phyloP scores from a whole-genome alignment of 768 basidiomycete species.

The Psilocybe subaeruginosa region DNA sequence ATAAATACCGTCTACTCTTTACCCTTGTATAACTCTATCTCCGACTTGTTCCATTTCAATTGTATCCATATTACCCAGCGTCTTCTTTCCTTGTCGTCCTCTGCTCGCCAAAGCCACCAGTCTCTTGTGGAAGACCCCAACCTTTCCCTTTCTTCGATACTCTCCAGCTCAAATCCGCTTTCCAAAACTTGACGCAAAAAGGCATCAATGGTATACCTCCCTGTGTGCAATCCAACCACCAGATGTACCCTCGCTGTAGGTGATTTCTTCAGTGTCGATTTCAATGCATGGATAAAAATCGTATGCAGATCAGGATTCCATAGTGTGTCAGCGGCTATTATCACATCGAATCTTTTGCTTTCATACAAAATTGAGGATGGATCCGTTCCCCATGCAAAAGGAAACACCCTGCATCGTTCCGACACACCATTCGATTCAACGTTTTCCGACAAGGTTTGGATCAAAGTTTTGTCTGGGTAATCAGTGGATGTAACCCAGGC shows the following conservation, averaged over 20 bases:
- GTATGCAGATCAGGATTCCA: constrained; percentile 72
- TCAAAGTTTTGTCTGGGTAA: constrained; percentile 70
- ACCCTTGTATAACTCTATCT: constrained; percentile 16
- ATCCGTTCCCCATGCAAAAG: constrained; percentile 71
- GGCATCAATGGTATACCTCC: constrained; percentile 68
- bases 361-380: constrained; percentile 29
- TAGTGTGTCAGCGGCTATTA: constrained; percentile 76
- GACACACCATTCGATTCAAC: constrained; percentile 52
- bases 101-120: constrained; percentile 56
- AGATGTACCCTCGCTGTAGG: constrained; percentile 56
- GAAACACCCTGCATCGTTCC: constrained; percentile 50
- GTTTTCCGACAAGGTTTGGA: constrained; percentile 61
- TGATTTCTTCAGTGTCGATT: constrained; percentile 44
- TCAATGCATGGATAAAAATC: constrained; percentile 56
- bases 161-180: constrained; percentile 49
- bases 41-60: constrained; percentile 45
- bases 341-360: constrained; percentile 52
- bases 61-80: constrained; percentile 74
- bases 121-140: constrained; percentile 36
- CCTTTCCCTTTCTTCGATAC: constrained; percentile 51
- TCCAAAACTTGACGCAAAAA: constrained; percentile 47
- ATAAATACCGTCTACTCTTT: constrained; percentile 1
- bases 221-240: constrained; percentile 79
- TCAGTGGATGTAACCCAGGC: constrained; percentile 60
- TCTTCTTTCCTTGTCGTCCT: constrained; percentile 70